These are phyloP conservation scores for Dalbergia cultrata DNA, from an alignment of 306 rosid species.

Conservation along the genomic window DNA sequence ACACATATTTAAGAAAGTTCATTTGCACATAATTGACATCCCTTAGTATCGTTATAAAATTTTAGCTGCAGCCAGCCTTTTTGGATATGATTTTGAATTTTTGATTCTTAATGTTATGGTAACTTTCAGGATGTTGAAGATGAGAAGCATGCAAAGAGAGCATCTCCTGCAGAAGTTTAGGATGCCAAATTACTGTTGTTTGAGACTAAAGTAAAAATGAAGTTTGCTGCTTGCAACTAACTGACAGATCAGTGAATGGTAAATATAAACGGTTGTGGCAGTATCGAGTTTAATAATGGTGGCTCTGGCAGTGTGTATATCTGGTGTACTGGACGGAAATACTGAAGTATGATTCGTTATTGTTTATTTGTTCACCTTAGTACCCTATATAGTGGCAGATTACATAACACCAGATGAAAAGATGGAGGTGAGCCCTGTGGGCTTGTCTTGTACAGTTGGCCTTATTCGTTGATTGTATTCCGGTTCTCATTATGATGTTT, in stretches of 20 bases:
- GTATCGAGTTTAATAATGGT: conserved; percentile 36
- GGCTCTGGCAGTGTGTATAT: conserved; percentile 48
- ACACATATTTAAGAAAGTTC: neutral
- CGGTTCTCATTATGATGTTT: conserved; percentile 41
- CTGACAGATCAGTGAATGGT: conserved; percentile 27
- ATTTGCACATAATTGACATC: conserved; percentile 8
- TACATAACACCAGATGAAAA: conserved; percentile 20
- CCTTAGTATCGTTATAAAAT: conserved; percentile 7
- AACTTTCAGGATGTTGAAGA: conserved; percentile 90
- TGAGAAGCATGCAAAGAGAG: conserved; percentile 64
- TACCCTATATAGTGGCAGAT: conserved; percentile 45
- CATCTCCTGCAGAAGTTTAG: conserved; percentile 50
- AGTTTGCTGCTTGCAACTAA: conserved; percentile 43
- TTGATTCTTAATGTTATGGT: conserved; percentile 28
- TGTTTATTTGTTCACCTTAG: conserved; percentile 50
- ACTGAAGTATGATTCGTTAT: conserved; percentile 38
- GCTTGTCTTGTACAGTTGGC: conserved; percentile 65
- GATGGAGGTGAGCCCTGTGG: conserved; percentile 23
- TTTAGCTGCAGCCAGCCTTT: neutral
- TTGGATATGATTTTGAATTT: conserved; percentile 14
- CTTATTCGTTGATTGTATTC: conserved; percentile 50
- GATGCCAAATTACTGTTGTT: conserved; percentile 17
- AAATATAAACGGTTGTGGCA: conserved; percentile 37
- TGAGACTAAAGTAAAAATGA: conserved; percentile 41
- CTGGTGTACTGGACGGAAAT: conserved; percentile 41